A percentile compares a stretch with the other conserved stretches of the same genome.
Conservation (phyloP, 2,329 filamentous ascomycete species). For the Stachybotrys echinatus region DNA sequence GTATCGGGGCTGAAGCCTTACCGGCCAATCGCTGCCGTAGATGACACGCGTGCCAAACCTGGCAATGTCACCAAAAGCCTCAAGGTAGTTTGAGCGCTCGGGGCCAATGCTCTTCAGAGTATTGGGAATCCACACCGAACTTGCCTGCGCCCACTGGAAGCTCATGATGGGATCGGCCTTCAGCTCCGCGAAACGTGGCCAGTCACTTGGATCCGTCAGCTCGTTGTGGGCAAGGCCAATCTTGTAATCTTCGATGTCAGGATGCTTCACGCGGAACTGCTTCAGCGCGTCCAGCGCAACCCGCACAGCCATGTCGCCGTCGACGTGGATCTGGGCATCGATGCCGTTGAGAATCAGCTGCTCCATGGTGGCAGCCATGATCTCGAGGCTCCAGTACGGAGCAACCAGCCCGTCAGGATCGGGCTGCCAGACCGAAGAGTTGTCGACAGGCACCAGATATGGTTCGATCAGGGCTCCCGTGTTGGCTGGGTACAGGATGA, state of each 20-base stretch:
- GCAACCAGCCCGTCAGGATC: constrained; percentile 1
- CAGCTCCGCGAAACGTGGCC: constrained; percentile 16
- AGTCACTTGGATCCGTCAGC: constrained; percentile 14
- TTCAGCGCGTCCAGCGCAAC: constrained; percentile 16
- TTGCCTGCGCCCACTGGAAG: constrained; percentile 21
- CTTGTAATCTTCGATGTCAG: constrained; percentile 10
- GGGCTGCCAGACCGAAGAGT: constrained; percentile 5
- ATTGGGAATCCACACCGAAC: constrained; percentile 16
- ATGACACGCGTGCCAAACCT: constrained; percentile 5
- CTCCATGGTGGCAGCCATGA: constrained; percentile 16
- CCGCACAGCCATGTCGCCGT: constrained; percentile 18
- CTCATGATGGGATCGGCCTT: constrained; percentile 17
- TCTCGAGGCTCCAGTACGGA: constrained; percentile 16
- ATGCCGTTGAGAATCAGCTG: constrained; percentile 12
- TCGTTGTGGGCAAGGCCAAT: constrained; percentile 19
- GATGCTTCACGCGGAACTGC: constrained; percentile 10
- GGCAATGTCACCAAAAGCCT: constrained; percentile 14
- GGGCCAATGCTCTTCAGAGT: constrained; percentile 14
- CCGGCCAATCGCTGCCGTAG: constrained; percentile 21
- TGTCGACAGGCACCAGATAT: constrained; percentile 12
- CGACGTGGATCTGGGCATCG: constrained; percentile 16
- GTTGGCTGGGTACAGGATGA: constrained; percentile 20
- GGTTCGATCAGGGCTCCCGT: constrained; percentile 20
- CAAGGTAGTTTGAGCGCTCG: constrained; percentile 19
- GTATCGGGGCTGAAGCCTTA: constrained; percentile 5